These are phyloP conservation scores for Plasmopara muralis DNA, from an alignment of 352 stramenopile genomes.

Conservation along the genomic window DNA sequence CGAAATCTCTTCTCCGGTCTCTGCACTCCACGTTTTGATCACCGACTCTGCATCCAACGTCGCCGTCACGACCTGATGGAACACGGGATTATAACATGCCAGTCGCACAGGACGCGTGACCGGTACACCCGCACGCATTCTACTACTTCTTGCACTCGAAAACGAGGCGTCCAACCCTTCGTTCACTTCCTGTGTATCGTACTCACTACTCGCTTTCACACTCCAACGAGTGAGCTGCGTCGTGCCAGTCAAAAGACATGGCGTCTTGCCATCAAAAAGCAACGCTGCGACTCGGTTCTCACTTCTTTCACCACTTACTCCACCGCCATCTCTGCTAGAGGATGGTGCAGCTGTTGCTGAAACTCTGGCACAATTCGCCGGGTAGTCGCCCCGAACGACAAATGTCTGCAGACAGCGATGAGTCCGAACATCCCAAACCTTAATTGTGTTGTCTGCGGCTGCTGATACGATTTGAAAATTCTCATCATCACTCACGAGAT, in stretches of 20 bases:
- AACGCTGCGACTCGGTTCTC: constrained; percentile 66
- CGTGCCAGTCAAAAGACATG: constrained; percentile 59
- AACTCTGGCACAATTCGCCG: constrained; percentile 1
- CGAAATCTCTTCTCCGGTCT: constrained; percentile 78
- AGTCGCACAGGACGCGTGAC: constrained; percentile 36
- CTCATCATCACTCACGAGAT: constrained; percentile 73
- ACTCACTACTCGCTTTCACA: constrained; percentile 39
- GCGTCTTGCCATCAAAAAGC: constrained; percentile 57
- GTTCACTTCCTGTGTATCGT: constrained; percentile 33
- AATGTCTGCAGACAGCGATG: constrained; percentile 79
- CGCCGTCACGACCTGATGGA: constrained; percentile 78
- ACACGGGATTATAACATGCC: constrained; percentile 73
- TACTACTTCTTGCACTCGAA: constrained; percentile 4
- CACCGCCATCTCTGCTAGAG: constrained; percentile 29
- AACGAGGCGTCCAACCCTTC: constrained; percentile 20
- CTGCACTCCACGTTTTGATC: constrained; percentile 82
- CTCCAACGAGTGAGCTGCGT: constrained; percentile 65
- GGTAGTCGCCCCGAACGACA: constrained; percentile 27
- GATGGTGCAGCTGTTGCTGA: constrained; percentile 7
- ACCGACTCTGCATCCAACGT: constrained; percentile 66
- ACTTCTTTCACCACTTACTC: constrained; percentile 10
- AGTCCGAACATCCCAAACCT: constrained; percentile 80
- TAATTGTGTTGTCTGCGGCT: constrained; percentile 76
- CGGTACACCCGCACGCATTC: constrained; percentile 7
- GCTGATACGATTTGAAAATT: constrained; percentile 83